Base-by-base conservation (phyloP, 2,329 filamentous ascomycete species). In the Ascocoryne sarcoides region DNA sequence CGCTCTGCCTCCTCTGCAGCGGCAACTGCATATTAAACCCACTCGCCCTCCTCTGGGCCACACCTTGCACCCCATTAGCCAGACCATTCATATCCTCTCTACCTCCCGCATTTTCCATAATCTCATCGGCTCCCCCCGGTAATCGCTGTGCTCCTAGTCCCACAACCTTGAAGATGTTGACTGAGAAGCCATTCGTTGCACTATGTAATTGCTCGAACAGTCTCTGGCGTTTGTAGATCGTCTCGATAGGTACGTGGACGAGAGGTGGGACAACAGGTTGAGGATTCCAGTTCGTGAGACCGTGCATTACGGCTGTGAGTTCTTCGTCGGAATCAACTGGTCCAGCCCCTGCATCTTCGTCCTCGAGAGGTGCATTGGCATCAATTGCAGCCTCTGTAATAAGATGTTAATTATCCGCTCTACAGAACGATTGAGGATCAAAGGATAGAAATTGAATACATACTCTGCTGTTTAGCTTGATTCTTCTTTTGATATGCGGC, bases 401-500 rank as follows among this genome's bases (percentile, higher is more conserved):
- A 30, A 4, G 33, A 36, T 55, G 52, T 38, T 31, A 34, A 14
- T 37, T 32, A 10, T 29, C n/a, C n/a, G n/a, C n/a, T n/a, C n/a
- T n/a, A n/a, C n/a, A n/a, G n/a, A n/a, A n/a, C n/a, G n/a, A n/a
- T n/a, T n/a, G n/a, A n/a, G n/a, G n/a, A n/a, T n/a, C n/a, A n/a
- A 14, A 46, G 40, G 28, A 31, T 30, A 35, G 40, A 35, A 40
- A 19, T 38, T 21, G 20, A 39, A 37, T 15, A 73, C 82, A 65
- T 71, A 89, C 86, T 94, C 63, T 96, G 92, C 66, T 95, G 86
- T 58, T 95, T 94, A 16, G 92, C 92, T 62, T 96, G 92, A 56
- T 98, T 98, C 71, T 95, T 96, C 73, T 96, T 95, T 62, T 92
- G 85, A 57, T 92, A 92, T 5, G 83, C 82, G 10, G 84, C 80